These are phyloP conservation scores for Huntiella moniliformis DNA, from an alignment of 2,329 filamentous ascomycete species.

Conservation along the genomic window DNA sequence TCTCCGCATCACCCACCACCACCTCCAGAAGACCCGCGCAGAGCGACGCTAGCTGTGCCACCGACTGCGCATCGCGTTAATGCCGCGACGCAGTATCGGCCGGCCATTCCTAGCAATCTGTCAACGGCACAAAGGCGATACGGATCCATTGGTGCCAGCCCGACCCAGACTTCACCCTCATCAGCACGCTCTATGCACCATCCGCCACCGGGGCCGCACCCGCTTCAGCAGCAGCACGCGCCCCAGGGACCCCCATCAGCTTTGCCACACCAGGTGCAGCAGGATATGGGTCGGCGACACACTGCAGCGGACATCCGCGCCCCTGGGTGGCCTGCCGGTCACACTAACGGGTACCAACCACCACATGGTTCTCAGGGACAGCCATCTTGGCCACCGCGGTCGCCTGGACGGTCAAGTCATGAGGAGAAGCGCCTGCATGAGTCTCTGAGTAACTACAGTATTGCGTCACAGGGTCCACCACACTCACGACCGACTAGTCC, in stretches of 20 bases:
- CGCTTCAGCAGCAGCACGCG: slow-evolving; percentile 41
- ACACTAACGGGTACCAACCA: slow-evolving; percentile 40
- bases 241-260: slow-evolving; percentile 34
- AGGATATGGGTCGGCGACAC: slow-evolving; percentile 58
- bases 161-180: slow-evolving; percentile 54
- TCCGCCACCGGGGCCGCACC: slow-evolving; percentile 44
- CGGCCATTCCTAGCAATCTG: slow-evolving; percentile 65
- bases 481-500: slow-evolving; percentile 36
- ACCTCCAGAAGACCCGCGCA: slow-evolving; percentile 65
- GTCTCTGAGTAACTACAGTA: slow-evolving; percentile 36
- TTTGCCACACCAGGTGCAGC: neutral
- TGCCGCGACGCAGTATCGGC: slow-evolving; percentile 44
- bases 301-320: slow-evolving; percentile 91
- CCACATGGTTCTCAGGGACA: slow-evolving; percentile 23
- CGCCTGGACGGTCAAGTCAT: slow-evolving; percentile 28
- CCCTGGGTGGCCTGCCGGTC: slow-evolving; percentile 35
- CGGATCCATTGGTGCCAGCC: slow-evolving; percentile 62
- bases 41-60: slow-evolving; percentile 46
- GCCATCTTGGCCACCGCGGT: slow-evolving; percentile 34
- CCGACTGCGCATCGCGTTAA: slow-evolving; percentile 19
- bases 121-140: slow-evolving; percentile 61
- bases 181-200: slow-evolving; percentile 31
- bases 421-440: slow-evolving; percentile 39
- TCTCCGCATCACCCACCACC: slow-evolving; percentile 76
- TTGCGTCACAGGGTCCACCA: slow-evolving; percentile 24